Conservation (phyloP, 306 rosid species). For the Fragaria iinumae region DNA sequence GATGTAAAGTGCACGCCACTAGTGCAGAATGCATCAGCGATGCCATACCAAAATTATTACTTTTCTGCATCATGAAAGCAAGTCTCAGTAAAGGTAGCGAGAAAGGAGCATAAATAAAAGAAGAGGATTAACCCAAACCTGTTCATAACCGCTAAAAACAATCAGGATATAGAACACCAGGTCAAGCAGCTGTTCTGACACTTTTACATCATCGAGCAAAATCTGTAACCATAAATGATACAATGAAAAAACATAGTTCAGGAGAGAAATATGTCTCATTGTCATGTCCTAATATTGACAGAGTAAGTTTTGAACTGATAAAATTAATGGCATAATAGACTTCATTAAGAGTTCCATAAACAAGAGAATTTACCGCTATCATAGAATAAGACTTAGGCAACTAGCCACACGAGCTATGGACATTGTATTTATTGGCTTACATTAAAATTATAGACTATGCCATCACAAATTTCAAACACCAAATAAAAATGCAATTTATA, state of each 20-base stretch:
- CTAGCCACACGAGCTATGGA: constrained; percentile 4
- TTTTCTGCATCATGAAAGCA: constrained; percentile 61
- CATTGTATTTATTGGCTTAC: neutral
- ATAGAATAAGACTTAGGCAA: constrained; percentile 1
- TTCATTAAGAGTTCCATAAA: neutral
- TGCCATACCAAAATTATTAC: constrained; percentile 38
- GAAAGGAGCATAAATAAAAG: constrained; percentile 26
- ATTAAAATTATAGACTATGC: neutral
- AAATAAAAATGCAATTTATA: neutral
- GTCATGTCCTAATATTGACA: constrained; percentile 11
- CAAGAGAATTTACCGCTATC: neutral
- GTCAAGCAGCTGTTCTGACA: constrained; percentile 74
- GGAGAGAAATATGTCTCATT: neutral
- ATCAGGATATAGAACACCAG: constrained; percentile 75
- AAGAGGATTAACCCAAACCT: constrained; percentile 50
- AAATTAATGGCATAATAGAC: neutral
- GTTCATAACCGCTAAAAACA: constrained; percentile 62
- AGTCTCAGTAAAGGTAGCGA: constrained; percentile 30
- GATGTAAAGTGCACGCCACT: constrained; percentile 70
- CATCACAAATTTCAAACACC: constrained; percentile 4
- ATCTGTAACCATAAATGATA: constrained; percentile 52
- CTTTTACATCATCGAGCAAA: constrained; percentile 80
- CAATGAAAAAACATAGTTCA: constrained; percentile 18
- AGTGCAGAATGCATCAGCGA: constrained; percentile 70
- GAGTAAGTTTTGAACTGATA: constrained; percentile 12